phyloP scores from a whole-genome alignment of 208 protist genomes.

The Trypanosoma congolense region DNA sequence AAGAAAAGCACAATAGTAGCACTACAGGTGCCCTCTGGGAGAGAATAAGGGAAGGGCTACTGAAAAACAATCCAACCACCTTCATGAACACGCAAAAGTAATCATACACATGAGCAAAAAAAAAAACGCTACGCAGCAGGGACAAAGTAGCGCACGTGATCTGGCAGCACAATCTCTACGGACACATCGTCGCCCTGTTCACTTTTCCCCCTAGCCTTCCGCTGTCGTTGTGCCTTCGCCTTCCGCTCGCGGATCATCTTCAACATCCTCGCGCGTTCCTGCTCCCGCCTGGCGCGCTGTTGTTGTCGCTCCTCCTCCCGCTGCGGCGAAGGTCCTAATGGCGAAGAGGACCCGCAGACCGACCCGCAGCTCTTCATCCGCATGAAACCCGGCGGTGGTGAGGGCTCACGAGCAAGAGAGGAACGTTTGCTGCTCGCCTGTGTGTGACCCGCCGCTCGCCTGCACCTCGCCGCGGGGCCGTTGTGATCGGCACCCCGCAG shows the following conservation, averaged over 20 bases:
- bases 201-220: slow-evolving; percentile 35
- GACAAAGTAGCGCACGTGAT: slow-evolving; percentile 26
- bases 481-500: not conserved
- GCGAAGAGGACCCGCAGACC: slow-evolving; percentile 8
- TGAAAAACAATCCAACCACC: no score
- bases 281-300: slow-evolving; percentile 58
- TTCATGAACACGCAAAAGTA: no score
- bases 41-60: no score
- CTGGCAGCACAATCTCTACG: slow-evolving; percentile 62
- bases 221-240: slow-evolving; percentile 32
- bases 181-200: slow-evolving; percentile 24
- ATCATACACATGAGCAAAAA: no score
- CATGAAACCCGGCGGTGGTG: slow-evolving; percentile 3
- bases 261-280: slow-evolving; percentile 65
- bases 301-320: slow-evolving; percentile 34
- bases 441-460: slow-evolving; percentile 1
- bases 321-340: slow-evolving; percentile 7
- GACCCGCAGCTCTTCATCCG: slow-evolving; percentile 11
- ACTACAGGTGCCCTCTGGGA: no score
- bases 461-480: not conserved
- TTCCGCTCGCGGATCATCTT: slow-evolving; percentile 65
- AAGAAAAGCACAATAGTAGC: no score
- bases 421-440: slow-evolving; percentile 2
- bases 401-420: slow-evolving; percentile 9
- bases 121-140: not conserved